Evolutionary conservation across 352 stramenopile species (phyloP).

Genomic region (Discostella stelligera): DNA sequence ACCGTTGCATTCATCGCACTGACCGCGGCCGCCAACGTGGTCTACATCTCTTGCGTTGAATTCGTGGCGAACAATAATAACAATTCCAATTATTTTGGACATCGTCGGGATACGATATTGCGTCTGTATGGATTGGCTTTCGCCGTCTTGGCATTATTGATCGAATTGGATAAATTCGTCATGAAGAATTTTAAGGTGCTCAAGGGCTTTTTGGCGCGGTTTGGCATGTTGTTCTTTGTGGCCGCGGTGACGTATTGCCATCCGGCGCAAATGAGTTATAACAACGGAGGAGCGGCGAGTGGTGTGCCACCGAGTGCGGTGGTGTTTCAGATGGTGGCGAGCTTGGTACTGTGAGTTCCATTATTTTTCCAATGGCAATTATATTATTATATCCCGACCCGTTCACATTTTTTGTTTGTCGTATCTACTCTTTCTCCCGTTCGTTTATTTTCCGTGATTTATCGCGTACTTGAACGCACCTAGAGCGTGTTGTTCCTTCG

Average conservation of each 20-base stretch:
- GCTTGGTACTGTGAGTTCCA: constrained; percentile 67
- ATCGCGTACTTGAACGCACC: too few relatives aligned
- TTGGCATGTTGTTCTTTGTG: constrained; percentile 52
- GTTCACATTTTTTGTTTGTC: too few relatives aligned
- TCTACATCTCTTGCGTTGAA: constrained; percentile 71
- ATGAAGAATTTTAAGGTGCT: constrained; percentile 61
- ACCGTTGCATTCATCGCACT: constrained; percentile 66
- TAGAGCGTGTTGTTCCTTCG: constrained; percentile 59
- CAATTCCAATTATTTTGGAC: constrained; percentile 51
- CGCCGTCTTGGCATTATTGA: constrained; percentile 48
- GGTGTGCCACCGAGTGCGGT: constrained; percentile 64
- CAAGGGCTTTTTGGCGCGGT: constrained; percentile 66
- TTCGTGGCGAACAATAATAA: constrained; percentile 35
- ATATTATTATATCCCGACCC: too few relatives aligned
- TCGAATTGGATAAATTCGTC: constrained; percentile 63
- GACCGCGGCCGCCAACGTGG: constrained; percentile 51
- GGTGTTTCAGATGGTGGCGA: constrained; percentile 69
- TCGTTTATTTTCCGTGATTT: too few relatives aligned
- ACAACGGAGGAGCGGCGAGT: constrained; percentile 1
- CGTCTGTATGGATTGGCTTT: constrained; percentile 61
- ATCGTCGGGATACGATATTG: constrained; percentile 60
- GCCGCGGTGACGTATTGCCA: constrained; percentile 37
- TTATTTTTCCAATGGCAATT: constrained; percentile 8
- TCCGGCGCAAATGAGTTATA: constrained; percentile 22
- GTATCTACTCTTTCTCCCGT: not conserved